Evolutionary conservation across 805 yeast genomes (phyloP).

Genomic region (Starmerella floris): DNA sequence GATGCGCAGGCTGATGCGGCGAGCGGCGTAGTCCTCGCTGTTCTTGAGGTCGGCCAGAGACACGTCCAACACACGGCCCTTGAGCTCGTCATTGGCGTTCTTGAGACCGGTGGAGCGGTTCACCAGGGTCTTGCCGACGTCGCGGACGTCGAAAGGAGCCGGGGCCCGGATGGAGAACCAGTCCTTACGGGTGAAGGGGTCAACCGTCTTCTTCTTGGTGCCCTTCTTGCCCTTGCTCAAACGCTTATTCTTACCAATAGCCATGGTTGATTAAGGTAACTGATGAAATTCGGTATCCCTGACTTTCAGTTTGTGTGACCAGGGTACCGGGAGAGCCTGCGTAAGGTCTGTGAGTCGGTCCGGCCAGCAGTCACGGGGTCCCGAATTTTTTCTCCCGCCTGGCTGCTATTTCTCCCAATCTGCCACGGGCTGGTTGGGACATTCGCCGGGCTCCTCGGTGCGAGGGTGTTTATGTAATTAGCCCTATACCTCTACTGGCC

Average conservation of each 20-base stretch:
- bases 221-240: constrained; percentile 87
- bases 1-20: constrained; percentile 93
- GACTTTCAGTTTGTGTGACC: neutral
- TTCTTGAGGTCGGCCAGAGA: constrained; percentile 96
- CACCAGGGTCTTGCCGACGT: constrained; percentile 95
- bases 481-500: too few relatives aligned
- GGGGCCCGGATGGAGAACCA: constrained; percentile 99
- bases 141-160: constrained; percentile 95
- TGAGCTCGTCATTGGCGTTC: constrained; percentile 95
- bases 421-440: too few relatives aligned
- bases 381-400: neutral
- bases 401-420: too few relatives aligned
- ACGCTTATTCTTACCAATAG: constrained; percentile 82
- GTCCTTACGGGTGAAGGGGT: constrained; percentile 98
- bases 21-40: constrained; percentile 96
- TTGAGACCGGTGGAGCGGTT: constrained; percentile 96
- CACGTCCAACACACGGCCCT: constrained; percentile 95
- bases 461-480: too few relatives aligned
- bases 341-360: constrained; percentile 1
- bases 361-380: neutral
- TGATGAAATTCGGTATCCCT: constrained; percentile 1
- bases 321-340: neutral
- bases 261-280: constrained; percentile 33
- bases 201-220: constrained; percentile 97
- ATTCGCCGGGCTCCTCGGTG: too few relatives aligned